phyloP scores from a whole-genome alignment of 805 yeast species.

The Saturnispora zaruensis region DNA sequence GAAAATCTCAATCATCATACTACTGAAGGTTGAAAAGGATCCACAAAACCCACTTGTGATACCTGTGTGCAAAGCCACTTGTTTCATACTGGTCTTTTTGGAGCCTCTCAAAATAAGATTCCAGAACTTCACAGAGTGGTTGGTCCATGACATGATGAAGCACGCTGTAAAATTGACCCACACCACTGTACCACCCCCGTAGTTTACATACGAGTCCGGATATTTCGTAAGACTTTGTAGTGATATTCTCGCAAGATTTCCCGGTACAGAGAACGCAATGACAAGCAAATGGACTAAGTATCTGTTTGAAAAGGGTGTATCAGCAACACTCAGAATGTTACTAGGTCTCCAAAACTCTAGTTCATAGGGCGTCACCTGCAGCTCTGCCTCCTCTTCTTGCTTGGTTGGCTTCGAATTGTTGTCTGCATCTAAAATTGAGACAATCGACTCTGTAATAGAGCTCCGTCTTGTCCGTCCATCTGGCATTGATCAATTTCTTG shows the following conservation, averaged over 20 bases:
- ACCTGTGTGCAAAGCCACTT: conserved; percentile 45
- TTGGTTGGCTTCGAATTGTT: conserved; percentile 1
- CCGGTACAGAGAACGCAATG: conserved; percentile 13
- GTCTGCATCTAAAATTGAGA: neutral
- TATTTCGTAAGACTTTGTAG: conserved; percentile 15
- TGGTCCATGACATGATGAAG: conserved; percentile 49
- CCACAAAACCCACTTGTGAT: conserved; percentile 82
- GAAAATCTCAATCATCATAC: conserved; percentile 50
- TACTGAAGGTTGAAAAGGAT: conserved; percentile 67
- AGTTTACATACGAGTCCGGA: conserved; percentile 14
- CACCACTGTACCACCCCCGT: conserved; percentile 31
- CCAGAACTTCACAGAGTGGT: conserved; percentile 15
- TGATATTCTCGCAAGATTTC: conserved; percentile 13
- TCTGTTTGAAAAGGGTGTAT: conserved; percentile 15
- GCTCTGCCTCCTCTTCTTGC: conserved; percentile 11
- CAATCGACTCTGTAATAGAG: neutral
- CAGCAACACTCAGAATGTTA: conserved; percentile 14
- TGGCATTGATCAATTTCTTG: neutral
- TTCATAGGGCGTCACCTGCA: conserved; percentile 12
- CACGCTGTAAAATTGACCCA: conserved; percentile 80
- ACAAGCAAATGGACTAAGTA: conserved; percentile 9
- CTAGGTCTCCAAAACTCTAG: conserved; percentile 15
- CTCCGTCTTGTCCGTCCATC: neutral
- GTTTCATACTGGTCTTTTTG: conserved; percentile 27
- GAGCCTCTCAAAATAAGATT: conserved; percentile 8